Evolutionary conservation across 345 rosid genomes (phyloP).

Genomic region (Isatis tinctoria): DNA sequence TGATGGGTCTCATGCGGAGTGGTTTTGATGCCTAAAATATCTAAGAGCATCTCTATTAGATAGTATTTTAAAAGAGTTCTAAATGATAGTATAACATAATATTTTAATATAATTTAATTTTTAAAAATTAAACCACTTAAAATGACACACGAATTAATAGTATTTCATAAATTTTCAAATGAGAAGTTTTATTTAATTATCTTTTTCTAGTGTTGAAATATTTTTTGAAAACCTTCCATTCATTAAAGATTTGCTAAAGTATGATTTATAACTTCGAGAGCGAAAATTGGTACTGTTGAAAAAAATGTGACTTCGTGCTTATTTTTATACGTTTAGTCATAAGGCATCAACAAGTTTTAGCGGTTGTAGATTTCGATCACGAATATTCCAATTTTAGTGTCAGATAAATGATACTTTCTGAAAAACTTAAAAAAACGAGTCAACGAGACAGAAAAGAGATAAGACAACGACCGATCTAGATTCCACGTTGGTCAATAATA

Average conservation of each 20-base stretch:
- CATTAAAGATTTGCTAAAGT: background rate
- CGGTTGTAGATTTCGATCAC: background rate
- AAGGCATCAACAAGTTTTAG: background rate
- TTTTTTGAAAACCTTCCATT: too few species aligned
- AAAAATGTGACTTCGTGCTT: background rate
- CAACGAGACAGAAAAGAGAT: constrained; percentile 5
- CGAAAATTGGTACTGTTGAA: background rate
- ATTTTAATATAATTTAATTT: too few species aligned
- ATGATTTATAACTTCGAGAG: background rate
- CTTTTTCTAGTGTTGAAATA: too few species aligned
- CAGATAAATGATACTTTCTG: background rate
- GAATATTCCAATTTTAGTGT: background rate
- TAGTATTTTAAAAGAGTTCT: too few species aligned
- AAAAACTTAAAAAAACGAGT: background rate
- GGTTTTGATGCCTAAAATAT: background rate
- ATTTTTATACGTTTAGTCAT: background rate
- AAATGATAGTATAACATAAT: too few species aligned
- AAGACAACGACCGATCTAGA: constrained; percentile 12
- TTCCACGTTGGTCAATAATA: background rate
- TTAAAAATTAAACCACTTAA: too few species aligned
- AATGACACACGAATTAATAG: too few species aligned
- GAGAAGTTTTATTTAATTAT: too few species aligned
- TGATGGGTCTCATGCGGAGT: background rate
- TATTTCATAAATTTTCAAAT: too few species aligned
- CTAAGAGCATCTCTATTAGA: too few species aligned